phyloP scores from a whole-genome alignment of 1,284 basidiomycete species.

The Puccinia triticina region DNA sequence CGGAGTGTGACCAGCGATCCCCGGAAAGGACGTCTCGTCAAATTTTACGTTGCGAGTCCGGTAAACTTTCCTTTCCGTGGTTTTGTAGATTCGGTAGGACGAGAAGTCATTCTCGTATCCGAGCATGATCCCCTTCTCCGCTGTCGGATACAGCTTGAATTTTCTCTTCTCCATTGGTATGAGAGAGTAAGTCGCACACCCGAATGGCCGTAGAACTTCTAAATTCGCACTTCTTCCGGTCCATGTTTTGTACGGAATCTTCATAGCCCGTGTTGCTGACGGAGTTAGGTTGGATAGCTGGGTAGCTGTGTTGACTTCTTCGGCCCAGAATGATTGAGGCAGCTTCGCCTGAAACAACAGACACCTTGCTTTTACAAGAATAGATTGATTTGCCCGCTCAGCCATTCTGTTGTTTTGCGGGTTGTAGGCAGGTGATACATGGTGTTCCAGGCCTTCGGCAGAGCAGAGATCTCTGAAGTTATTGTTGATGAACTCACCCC shows the following conservation, averaged over 20 bases:
- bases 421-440: not conserved
- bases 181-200: not conserved
- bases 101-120: not conserved
- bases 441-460: not conserved
- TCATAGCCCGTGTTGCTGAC: not conserved
- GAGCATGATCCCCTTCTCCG: not conserved
- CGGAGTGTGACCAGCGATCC: not conserved
- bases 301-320: constrained; percentile 19
- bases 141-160: not conserved
- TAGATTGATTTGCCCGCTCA: not conserved
- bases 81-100: not conserved
- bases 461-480: not conserved
- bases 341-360: not conserved
- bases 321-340: not conserved
- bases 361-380: not conserved
- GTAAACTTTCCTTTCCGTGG: not conserved
- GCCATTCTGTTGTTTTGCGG: constrained; percentile 10
- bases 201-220: not conserved
- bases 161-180: not conserved
- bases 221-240: not conserved
- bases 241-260: not conserved
- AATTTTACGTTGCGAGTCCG: not conserved
- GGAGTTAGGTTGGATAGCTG: not conserved
- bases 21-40: not conserved
- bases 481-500: constrained; percentile 6